phyloP scores from a whole-genome alignment of 495 filamentous ascomycete species.

The Penicillium robsamsonii region DNA sequence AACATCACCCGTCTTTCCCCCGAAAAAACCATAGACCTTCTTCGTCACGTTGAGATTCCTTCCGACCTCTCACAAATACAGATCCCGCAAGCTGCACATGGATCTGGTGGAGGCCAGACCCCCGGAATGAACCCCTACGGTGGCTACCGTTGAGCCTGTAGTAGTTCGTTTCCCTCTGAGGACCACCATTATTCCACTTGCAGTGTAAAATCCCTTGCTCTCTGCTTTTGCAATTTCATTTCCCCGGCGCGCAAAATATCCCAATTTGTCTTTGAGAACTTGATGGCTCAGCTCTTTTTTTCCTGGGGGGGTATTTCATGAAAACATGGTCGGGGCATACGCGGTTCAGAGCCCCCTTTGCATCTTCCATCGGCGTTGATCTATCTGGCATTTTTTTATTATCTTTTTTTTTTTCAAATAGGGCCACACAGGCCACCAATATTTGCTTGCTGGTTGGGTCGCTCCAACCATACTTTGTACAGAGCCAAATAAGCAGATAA shows the following conservation, averaged over 20 bases:
- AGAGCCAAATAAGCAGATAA: conserved; percentile 11
- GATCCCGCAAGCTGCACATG: conserved; percentile 36
- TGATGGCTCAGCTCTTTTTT: conserved; percentile 12
- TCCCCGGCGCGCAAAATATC: conserved; percentile 20
- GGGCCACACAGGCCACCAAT: conserved; percentile 4
- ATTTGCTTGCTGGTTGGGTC: conserved; percentile 9
- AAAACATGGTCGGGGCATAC: conserved; percentile 9
- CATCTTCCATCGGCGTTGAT: conserved; percentile 27
- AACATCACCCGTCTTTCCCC: conserved; percentile 64
- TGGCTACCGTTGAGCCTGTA: conserved; percentile 29
- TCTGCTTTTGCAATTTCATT: conserved; percentile 12
- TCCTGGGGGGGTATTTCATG: conserved; percentile 5
- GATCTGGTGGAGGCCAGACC: conserved; percentile 29
- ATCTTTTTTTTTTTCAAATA: not conserved
- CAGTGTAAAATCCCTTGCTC: conserved; percentile 16
- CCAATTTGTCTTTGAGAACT: conserved; percentile 20
- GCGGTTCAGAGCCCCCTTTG: conserved; percentile 16
- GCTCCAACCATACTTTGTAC: conserved; percentile 8
- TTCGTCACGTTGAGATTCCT: conserved; percentile 66
- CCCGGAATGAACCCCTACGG: conserved; percentile 34
- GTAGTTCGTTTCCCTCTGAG: not conserved
- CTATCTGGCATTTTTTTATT: conserved; percentile 17
- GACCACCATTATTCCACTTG: not conserved
- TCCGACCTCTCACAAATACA: conserved; percentile 49
- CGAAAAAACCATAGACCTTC: conserved; percentile 67